These are phyloP conservation scores for Jimgerdemannia lactiflua DNA, from an alignment of 192 early-diverging fungal species.

Conservation along the genomic window DNA sequence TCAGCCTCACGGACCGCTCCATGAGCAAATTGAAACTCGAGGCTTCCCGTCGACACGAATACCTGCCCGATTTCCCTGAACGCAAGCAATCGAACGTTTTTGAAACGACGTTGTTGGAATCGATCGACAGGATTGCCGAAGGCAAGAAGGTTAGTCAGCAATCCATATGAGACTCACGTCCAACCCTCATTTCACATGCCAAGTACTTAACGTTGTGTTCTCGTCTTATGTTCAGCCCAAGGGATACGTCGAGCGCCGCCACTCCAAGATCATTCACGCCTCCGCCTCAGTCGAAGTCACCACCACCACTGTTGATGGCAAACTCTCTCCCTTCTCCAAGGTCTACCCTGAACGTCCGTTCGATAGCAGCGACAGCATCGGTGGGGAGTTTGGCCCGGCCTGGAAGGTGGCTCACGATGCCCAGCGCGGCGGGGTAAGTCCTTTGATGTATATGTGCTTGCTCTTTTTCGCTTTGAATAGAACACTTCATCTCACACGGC, in stretches of 20 bases:
- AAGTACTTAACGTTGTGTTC: not conserved
- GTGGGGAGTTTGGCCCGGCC: constrained; percentile 7
- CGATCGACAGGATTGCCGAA: constrained; percentile 5
- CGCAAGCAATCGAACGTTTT: not conserved
- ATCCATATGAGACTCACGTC: not conserved
- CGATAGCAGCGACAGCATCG: constrained; percentile 10
- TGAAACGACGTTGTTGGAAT: constrained; percentile 20
- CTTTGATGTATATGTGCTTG: not conserved
- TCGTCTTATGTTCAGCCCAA: constrained; percentile 5
- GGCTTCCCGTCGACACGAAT: not conserved
- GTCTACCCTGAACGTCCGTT: constrained; percentile 2
- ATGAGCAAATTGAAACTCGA: not conserved
- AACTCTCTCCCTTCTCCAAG: not conserved
- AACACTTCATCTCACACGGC: not conserved
- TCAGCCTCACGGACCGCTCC: not conserved
- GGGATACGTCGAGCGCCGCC: constrained; percentile 4
- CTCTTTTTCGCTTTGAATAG: not conserved
- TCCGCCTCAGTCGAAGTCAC: constrained; percentile 9
- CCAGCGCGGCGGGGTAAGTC: constrained; percentile 1
- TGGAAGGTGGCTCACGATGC: constrained; percentile 1
- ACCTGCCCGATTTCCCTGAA: not conserved
- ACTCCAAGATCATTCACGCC: constrained; percentile 9
- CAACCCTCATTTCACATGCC: not conserved
- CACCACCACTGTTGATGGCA: not conserved
- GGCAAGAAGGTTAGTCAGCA: constrained; percentile 6